phyloP scores from a whole-genome alignment of 257 asterid species.

The Salvia miltiorrhiza region DNA sequence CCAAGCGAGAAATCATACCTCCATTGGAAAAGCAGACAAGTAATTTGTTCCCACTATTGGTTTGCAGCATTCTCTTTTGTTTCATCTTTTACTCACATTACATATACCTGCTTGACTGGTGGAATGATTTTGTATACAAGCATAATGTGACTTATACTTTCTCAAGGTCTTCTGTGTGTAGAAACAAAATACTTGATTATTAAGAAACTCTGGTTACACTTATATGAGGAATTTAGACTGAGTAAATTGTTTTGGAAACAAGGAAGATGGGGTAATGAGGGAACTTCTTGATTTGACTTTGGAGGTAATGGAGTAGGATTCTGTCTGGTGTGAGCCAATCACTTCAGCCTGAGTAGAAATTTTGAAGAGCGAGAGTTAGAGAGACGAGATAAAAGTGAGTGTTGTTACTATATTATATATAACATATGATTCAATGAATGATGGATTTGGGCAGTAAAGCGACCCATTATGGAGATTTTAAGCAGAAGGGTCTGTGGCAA shows the following conservation, averaged over 20 bases:
- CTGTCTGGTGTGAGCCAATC: background rate
- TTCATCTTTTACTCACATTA: slow-evolving; percentile 6
- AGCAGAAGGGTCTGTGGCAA: background rate
- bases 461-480: background rate
- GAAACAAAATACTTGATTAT: background rate
- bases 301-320: slow-evolving; percentile 1
- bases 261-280: background rate
- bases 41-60: slow-evolving; percentile 25
- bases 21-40: slow-evolving; percentile 89
- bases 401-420: background rate
- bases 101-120: background rate
- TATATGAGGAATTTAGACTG: background rate
- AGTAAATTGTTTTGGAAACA: background rate
- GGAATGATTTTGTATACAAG: slow-evolving; percentile 10
- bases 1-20: slow-evolving; percentile 63
- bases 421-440: background rate
- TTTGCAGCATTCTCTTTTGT: slow-evolving; percentile 20
- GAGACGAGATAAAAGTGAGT: background rate
- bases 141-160: background rate
- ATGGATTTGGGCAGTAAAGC: background rate
- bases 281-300: background rate
- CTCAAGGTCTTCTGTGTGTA: background rate
- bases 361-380: background rate
- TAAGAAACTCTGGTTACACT: background rate
- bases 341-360: background rate